Base-by-base conservation (phyloP, 768 basidiomycete species). In the Pisolithus microcarpus region DNA sequence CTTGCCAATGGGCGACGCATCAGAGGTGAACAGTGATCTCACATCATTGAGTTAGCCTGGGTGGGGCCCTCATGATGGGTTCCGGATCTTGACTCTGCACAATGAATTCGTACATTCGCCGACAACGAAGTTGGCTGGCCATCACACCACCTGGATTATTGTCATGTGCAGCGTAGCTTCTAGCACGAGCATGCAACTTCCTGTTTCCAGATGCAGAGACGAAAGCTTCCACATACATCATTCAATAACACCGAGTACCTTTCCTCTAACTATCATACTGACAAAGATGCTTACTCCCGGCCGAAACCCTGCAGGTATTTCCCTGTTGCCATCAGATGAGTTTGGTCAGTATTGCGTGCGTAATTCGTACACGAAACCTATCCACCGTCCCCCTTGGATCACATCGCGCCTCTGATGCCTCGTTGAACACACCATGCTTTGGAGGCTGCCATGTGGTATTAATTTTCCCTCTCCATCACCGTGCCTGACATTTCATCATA, bases 101-200 rank as follows among this genome's bases (percentile, higher is more conserved):
- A 26, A 26, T 26, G 7, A 5, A 46, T 47, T 39, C 44, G 40
- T 42, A 37, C 49, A 46, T 52, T 55, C 46, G 47, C 38, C 9
- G 15, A 13, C 51, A 51, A 48, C 52, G 55, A 52, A 56, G 40
- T 52, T 53, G 49, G 46, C 49, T 50, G 53, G 55, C 18, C 36
- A 38, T 49, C 49, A 56, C 53, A 46, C 52, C 39, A 36, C 40
- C 24, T 13, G n/a, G 34, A 34, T 34, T 34, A 38, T 18, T 26
- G 47, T 24, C 46, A 46, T 48, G 51, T 52, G 51, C 31, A 26
- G 26, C 24, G n/a, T 46, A 38, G 16, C 15, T 15, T 45, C 40
- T 26, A 21, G 31, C 37, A 39, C 36, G 26, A 30, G 30, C 24
- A 31, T 31, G 30, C 34, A 34, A 34, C 38, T 46, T 39, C 36